A percentile compares a stretch with the other conserved stretches of the same genome.
Conservation (phyloP, 345 rosid species). For the Orychophragmus violaceus region DNA sequence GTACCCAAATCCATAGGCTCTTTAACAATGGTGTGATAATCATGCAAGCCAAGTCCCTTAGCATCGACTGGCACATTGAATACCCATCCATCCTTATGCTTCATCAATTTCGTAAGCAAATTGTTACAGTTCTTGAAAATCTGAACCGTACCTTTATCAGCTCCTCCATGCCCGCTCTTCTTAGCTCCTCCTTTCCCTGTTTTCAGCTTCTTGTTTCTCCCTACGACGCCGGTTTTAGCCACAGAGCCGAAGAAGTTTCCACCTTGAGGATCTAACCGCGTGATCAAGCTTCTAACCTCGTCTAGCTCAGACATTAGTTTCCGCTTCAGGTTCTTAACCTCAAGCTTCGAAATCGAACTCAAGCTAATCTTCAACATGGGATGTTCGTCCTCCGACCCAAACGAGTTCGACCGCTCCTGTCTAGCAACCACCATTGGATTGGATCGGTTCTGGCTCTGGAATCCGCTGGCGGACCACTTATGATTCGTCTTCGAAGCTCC, state of each 20-base stretch:
- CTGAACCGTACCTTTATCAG: constrained; percentile 36
- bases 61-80: constrained; percentile 80
- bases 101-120: constrained; percentile 66
- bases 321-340: constrained; percentile 28
- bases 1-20: constrained; percentile 98
- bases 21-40: constrained; percentile 64
- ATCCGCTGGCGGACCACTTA: constrained; percentile 8
- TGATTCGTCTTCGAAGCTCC: constrained; percentile 28
- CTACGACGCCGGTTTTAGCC: not conserved
- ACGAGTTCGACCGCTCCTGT: constrained; percentile 10
- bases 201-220: constrained; percentile 24
- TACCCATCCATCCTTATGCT: constrained; percentile 80
- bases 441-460: constrained; percentile 14
- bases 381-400: constrained; percentile 18
- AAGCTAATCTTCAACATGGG: constrained; percentile 24
- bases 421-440: constrained; percentile 14
- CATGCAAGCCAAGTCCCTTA: constrained; percentile 61
- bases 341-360: constrained; percentile 25
- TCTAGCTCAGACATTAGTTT: constrained; percentile 24
- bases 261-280: constrained; percentile 5
- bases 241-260: not conserved
- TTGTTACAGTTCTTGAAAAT: constrained; percentile 47
- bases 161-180: constrained; percentile 14
- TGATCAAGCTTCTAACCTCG: constrained; percentile 29
- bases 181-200: constrained; percentile 22